Evolutionary conservation across 2,329 filamentous ascomycete species (phyloP), one percentile per base, ranked within the genome.

Genomic region (Aspergillus brunneoviolaceus): DNA sequence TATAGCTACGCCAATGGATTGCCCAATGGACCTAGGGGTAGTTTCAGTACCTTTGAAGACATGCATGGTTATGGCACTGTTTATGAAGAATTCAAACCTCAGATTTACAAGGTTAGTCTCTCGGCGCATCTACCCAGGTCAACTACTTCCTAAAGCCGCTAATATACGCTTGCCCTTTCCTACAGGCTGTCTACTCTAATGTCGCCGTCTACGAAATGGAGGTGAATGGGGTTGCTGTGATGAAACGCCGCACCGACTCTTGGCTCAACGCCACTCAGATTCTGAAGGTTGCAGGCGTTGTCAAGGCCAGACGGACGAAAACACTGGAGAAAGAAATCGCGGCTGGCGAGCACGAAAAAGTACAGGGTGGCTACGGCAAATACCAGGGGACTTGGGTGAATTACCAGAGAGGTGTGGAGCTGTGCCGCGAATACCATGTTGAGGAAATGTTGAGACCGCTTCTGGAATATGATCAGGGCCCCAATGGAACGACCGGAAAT

Each of bases 321-420:
- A 96, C 98, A 7, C 83, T 99, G 55, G 95, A 99, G 75, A 98
- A 98, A 78, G 95, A 99, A 77, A 96, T 99, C 60, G 87, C 96
- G 65, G 95, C 90, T 0, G 95, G 95, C 70, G 91, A 96, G 72
- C 94, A 99, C 76, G 95, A 99, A 76, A 99, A 99, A 77, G 94
- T 99, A 2, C 95, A 99, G 75, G 95, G 95, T 35, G 95, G 95
- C 5, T 99, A 99, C 72, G 95, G 95, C 65, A 98, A 98, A 80
- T 99, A 99, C 72, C 95, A 99, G 80, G 95, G 95, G 58, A 99
- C 95, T 2, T 99, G 95, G 95, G 96, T 99, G 72, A 91, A 90
- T 71, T 98, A 96, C 72, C 90, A 94, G 53, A 87, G 94, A 62
- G 95, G 94, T 1, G 84, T 96, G 50, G 92, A 97, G 72, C 94